A percentile compares a stretch with the other conserved stretches of the same genome.
Conservation (phyloP, 129 eudicot genomes). For the Lonicera japonica region DNA sequence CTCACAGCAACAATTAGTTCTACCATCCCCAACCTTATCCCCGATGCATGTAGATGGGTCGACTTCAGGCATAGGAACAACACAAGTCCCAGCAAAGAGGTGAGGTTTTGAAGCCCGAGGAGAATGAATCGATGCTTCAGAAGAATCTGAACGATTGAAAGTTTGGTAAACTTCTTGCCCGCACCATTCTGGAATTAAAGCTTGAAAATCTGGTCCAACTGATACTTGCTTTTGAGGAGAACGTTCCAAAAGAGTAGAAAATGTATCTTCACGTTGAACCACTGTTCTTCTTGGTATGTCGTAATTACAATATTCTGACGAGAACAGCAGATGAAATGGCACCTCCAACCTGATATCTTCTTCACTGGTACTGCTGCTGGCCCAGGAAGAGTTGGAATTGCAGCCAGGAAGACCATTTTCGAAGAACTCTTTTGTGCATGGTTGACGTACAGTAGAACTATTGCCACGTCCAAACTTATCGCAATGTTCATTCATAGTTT, state of each 20-base stretch:
- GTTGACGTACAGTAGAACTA: conserved; percentile 8
- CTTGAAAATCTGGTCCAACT: conserved; percentile 56
- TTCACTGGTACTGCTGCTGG: conserved; percentile 41
- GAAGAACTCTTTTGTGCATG: conserved; percentile 15
- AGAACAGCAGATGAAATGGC: conserved; percentile 8
- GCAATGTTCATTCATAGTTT: conserved; percentile 16
- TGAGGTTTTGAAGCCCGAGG: too few relatives aligned
- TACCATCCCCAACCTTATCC: conserved; percentile 19
- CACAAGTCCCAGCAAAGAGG: conserved; percentile 30
- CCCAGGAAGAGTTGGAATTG: conserved; percentile 44
- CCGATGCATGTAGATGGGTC: background rate
- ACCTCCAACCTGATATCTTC: conserved; percentile 28
- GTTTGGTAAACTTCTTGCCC: conserved; percentile 4
- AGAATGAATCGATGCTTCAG: too few relatives aligned
- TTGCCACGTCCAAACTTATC: conserved; percentile 26
- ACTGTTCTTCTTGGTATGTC: conserved; percentile 14
- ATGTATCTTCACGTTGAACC: conserved; percentile 21
- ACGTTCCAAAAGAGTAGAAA: conserved; percentile 34
- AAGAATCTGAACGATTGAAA: background rate
- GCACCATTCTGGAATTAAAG: conserved; percentile 49
- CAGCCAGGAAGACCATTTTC: conserved; percentile 25
- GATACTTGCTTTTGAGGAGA: conserved; percentile 48
- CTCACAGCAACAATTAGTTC: conserved; percentile 38
- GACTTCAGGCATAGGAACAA: conserved; percentile 38
- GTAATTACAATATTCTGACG: conserved; percentile 6